Conservation (phyloP, 306 rosid genomes). For the Senna tora region DNA sequence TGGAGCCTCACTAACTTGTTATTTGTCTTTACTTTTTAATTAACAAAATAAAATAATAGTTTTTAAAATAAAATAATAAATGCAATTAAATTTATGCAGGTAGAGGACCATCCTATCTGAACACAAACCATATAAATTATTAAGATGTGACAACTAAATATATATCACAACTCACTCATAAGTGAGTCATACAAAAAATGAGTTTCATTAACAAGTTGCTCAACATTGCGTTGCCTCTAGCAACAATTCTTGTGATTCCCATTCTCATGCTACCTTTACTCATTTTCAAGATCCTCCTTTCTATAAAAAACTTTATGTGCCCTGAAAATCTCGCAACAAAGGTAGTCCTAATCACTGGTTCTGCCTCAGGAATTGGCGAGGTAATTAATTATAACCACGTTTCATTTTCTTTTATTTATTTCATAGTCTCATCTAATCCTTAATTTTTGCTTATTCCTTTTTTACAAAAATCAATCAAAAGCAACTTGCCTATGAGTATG, state of each 20-base stretch:
- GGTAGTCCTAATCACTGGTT: constrained; percentile 47
- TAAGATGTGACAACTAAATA: too few species aligned
- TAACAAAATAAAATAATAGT: too few species aligned
- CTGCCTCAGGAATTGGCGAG: constrained; percentile 54
- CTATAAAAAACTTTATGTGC: not conserved
- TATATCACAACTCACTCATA: too few species aligned
- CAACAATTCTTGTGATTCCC: constrained; percentile 10
- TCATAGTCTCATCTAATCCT: not conserved
- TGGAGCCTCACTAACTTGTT: too few species aligned
- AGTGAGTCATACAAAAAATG: too few species aligned
- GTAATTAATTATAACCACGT: not conserved
- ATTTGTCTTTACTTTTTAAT: too few species aligned
- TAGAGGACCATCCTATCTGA: too few species aligned
- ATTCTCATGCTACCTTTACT: constrained; percentile 21
- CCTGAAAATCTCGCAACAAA: constrained; percentile 36
- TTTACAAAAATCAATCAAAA: constrained; percentile 6
- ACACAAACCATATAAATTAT: too few species aligned
- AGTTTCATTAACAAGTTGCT: constrained; percentile 25
- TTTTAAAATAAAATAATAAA: too few species aligned
- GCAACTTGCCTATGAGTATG: constrained; percentile 79
- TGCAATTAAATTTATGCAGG: too few species aligned
- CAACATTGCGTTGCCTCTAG: constrained; percentile 29
- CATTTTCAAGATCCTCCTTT: constrained; percentile 22
- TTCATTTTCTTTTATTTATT: not conserved
- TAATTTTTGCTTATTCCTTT: not conserved